Conservation (phyloP, 176 grass and related monocot genomes). For the Ananas comosus region DNA sequence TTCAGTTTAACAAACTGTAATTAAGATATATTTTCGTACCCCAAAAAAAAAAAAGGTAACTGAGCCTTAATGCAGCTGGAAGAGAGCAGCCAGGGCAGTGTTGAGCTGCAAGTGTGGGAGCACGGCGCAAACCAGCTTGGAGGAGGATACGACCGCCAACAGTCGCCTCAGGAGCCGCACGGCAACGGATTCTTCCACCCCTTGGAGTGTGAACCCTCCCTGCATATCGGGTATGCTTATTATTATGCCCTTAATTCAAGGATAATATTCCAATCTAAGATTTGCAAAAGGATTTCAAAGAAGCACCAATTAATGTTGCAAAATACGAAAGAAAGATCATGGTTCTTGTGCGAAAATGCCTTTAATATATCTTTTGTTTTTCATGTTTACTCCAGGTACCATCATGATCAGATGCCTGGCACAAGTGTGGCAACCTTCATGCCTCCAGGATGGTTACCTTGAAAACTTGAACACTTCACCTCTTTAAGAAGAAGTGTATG, state of each 20-base stretch:
- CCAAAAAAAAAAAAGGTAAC: too few species aligned
- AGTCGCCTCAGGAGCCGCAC: slow-evolving; percentile 42
- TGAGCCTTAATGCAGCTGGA: slow-evolving; percentile 47
- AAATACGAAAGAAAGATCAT: too few species aligned
- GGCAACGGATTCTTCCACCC: slow-evolving; percentile 78
- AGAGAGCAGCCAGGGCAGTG: slow-evolving; percentile 47
- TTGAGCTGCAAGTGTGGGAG: slow-evolving; percentile 65
- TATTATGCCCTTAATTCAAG: not conserved
- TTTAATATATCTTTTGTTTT: not conserved
- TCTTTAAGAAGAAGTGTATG: not conserved
- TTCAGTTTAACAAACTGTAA: too few species aligned
- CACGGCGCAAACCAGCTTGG: slow-evolving; percentile 34
- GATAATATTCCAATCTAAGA: not conserved
- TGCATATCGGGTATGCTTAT: slow-evolving; percentile 67
- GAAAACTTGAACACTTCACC: slow-evolving; percentile 5
- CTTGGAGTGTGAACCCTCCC: slow-evolving; percentile 67
- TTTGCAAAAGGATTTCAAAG: not conserved
- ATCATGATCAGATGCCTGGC: slow-evolving; percentile 66
- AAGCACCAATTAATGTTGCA: not conserved
- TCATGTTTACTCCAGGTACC: slow-evolving; percentile 29
- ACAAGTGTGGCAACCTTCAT: slow-evolving; percentile 71
- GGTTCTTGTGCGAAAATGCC: not conserved
- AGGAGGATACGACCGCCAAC: slow-evolving; percentile 41
- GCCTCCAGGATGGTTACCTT: slow-evolving; percentile 65
- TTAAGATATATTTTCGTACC: too few species aligned